Base-by-base conservation (phyloP, 108 stramenopile genomes). In the Craspedostauros australis region DNA sequence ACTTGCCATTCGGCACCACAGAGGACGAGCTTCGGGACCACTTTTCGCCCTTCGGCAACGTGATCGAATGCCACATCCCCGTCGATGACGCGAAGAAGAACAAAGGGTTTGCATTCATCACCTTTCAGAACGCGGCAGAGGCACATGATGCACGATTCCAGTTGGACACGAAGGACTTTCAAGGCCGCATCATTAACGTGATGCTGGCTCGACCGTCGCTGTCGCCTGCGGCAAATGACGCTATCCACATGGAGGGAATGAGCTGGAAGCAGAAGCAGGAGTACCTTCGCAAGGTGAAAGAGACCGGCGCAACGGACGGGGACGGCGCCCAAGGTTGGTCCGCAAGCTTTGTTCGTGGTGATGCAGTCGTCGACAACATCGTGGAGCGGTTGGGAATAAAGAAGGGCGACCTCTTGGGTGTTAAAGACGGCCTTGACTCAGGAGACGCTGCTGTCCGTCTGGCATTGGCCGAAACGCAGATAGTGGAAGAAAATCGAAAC, bases 71-170 rank as follows among this genome's bases (percentile, higher is more conserved):
- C 36, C 96, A 96, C 54, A 77, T 97, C n/a, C 96, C 97, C 25
- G 80, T 93, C 18, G 96, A 97, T 56, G 92, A 92, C 55, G 68
- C 72, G 30, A 84, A 86, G 54, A 67, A 77, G 19, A 82, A 80
- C 55, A 96, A 96, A 40, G 99, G 99, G 5, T 98, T 95, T 71
- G 97, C 79, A 9, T 99, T 98, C 72, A 73, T 97, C 19, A 72
- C 89, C 23, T 88, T 85, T 63, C 75, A 64, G 40, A 58, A 50
- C 21, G 67, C 70, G 22, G 52, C 57, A 5, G 70, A 75, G 47
- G 93, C 88, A 1, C 54, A 62, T 31, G 46, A 44, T 39, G 95
- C 93, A 4, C 66, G 70, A 41, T 58, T 66, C 14, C 42, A 60
- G 40, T 47, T 91, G 56, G 89, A 93, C 43, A 76, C 72, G 27